Percentiles rank a stretch among this genome's conserved stretches.
phyloP scores from a whole-genome alignment of 106 monocot species.

The Allium sativum region DNA sequence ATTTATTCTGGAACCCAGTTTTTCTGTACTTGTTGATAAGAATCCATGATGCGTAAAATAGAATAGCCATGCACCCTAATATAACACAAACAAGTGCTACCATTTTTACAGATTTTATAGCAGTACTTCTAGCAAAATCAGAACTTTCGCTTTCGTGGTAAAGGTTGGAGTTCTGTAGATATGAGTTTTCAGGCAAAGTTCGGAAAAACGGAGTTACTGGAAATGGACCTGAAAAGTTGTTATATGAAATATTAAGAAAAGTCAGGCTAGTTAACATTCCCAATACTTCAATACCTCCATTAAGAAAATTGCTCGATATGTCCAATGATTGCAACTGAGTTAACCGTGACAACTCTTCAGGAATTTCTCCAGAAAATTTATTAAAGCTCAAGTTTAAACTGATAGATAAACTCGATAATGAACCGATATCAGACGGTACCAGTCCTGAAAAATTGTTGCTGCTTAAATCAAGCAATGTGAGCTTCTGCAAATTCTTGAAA shows the following conservation, averaged over 20 bases:
- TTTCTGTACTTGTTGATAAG: constrained; percentile 31
- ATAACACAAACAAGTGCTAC: constrained; percentile 31
- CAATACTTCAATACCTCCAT: constrained; percentile 37
- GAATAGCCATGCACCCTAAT: constrained; percentile 20
- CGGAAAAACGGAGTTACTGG: constrained; percentile 59
- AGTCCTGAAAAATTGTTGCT: constrained; percentile 40
- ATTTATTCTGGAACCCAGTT: constrained; percentile 26
- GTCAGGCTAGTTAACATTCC: constrained; percentile 49
- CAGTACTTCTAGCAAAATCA: constrained; percentile 22
- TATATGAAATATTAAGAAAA: constrained; percentile 53
- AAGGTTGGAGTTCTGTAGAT: constrained; percentile 34
- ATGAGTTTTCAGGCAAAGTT: constrained; percentile 35
- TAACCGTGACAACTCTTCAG: constrained; percentile 34
- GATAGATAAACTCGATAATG: constrained; percentile 48
- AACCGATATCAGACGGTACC: constrained; percentile 51
- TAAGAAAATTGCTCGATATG: constrained; percentile 43
- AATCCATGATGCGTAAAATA: constrained; percentile 44
- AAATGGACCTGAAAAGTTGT: constrained; percentile 71
- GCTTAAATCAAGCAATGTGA: constrained; percentile 58
- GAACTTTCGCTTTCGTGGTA: constrained; percentile 58
- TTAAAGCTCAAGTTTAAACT: constrained; percentile 47
- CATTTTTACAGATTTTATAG: constrained; percentile 38
- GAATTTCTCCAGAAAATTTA: constrained; percentile 36
- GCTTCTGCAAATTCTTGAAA: constrained; percentile 49
- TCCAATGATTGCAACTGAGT: constrained; percentile 53